These are phyloP conservation scores for Epichloe glyceriae DNA, from an alignment of 2,329 filamentous ascomycete species.

Conservation along the genomic window DNA sequence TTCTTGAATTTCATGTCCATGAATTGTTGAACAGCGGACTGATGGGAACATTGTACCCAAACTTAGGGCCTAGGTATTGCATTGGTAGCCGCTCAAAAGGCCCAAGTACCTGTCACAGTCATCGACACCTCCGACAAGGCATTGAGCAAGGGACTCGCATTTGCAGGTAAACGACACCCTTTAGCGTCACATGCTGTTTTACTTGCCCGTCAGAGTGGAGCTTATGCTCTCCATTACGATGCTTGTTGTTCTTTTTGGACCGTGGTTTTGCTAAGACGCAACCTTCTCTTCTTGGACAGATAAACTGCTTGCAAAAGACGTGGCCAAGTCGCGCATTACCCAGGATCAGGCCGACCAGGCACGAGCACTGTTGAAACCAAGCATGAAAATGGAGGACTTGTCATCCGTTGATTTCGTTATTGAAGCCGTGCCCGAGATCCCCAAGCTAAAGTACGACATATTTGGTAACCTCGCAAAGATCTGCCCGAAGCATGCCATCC, in stretches of 20 bases:
- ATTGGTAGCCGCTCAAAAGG: slow-evolving; percentile 77
- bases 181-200: not conserved
- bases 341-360: slow-evolving; percentile 66
- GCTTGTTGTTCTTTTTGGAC: not conserved
- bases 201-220: not conserved
- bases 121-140: slow-evolving; percentile 76
- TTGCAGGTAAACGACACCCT: slow-evolving; percentile 49
- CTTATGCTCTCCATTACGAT: not conserved
- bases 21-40: not conserved
- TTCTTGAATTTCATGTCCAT: slow-evolving; percentile 12
- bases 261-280: not conserved
- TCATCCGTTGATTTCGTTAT: slow-evolving; percentile 90
- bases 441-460: slow-evolving; percentile 74
- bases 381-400: slow-evolving; percentile 64
- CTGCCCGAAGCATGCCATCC: slow-evolving; percentile 71
- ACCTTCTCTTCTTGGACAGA: slow-evolving; percentile 37
- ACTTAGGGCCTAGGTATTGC: slow-evolving; percentile 83
- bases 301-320: slow-evolving; percentile 86
- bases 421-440: slow-evolving; percentile 90
- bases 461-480: slow-evolving; percentile 73
- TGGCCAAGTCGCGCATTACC: slow-evolving; percentile 74
- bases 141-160: slow-evolving; percentile 77
- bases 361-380: slow-evolving; percentile 54
- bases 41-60: not conserved
- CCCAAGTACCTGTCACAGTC: slow-evolving; percentile 70